Percentiles rank a stretch among this genome's conserved stretches.
Conservation (phyloP, 306 rosid genomes). For the Gynostemma pentaphyllum region DNA sequence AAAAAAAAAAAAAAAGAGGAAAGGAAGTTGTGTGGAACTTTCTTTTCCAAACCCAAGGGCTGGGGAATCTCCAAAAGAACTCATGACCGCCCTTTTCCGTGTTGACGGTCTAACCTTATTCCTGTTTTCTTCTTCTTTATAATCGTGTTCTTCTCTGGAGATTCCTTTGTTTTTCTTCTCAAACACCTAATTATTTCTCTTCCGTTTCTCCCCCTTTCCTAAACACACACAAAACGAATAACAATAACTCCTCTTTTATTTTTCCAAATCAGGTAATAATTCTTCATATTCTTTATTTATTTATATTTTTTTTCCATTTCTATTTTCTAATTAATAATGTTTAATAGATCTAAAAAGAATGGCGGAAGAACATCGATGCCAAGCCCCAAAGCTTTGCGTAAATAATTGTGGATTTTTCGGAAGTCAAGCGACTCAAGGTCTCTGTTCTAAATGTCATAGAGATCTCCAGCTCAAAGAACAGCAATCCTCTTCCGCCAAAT, state of each 20-base stretch:
- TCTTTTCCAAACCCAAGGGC: not conserved
- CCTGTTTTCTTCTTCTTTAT: not conserved
- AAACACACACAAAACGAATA: too few relatives aligned
- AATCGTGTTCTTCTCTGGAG: not conserved
- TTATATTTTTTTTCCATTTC: not conserved
- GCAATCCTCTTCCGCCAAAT: constrained; percentile 41
- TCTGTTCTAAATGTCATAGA: constrained; percentile 69
- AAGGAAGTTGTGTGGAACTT: constrained; percentile 9
- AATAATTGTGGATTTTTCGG: constrained; percentile 88
- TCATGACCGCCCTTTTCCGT: not conserved
- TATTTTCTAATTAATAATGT: not conserved
- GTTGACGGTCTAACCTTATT: not conserved
- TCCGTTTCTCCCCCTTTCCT: not conserved
- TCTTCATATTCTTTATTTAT: not conserved
- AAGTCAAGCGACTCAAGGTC: constrained; percentile 44
- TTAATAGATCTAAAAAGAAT: constrained; percentile 12
- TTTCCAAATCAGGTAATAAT: not conserved
- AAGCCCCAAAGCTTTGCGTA: constrained; percentile 54
- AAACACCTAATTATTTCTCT: not conserved
- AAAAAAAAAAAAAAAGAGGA: not conserved
- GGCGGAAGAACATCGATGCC: constrained; percentile 90
- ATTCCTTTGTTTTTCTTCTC: not conserved
- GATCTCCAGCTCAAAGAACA: constrained; percentile 59
- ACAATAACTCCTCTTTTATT: too few relatives aligned
- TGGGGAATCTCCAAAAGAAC: not conserved